Conservation (phyloP, 495 filamentous ascomycete genomes). For the Aspergillus bridgeri region DNA sequence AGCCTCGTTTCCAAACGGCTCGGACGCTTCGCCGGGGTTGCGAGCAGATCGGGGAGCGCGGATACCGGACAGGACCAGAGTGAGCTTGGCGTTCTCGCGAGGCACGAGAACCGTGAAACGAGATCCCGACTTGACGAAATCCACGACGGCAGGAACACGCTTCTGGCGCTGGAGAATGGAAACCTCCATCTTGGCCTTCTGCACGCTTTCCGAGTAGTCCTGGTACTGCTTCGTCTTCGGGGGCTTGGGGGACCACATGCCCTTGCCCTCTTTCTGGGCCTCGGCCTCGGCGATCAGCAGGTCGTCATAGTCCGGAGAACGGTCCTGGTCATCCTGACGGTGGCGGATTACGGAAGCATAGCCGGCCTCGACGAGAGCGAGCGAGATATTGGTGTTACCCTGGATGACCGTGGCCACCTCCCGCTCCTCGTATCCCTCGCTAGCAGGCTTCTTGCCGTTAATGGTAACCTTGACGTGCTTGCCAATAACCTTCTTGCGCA, state of each 20-base stretch:
- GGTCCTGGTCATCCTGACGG: constrained; percentile 85
- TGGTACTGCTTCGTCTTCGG: constrained; percentile 74
- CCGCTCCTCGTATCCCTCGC: constrained; percentile 86
- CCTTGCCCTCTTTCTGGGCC: constrained; percentile 80
- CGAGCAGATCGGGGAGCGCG: constrained; percentile 87
- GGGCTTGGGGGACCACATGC: constrained; percentile 88
- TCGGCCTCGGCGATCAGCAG: constrained; percentile 83
- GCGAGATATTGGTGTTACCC: constrained; percentile 80
- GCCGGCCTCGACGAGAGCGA: constrained; percentile 84
- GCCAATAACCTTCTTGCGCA: constrained; percentile 90
- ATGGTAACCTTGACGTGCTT: constrained; percentile 87
- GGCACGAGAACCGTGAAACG: constrained; percentile 92
- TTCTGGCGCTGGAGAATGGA: constrained; percentile 83
- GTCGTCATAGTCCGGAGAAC: constrained; percentile 90
- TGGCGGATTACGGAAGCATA: constrained; percentile 92
- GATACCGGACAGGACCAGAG: constrained; percentile 90
- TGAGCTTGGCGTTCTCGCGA: constrained; percentile 90
- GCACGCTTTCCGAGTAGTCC: constrained; percentile 86
- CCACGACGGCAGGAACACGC: constrained; percentile 90
- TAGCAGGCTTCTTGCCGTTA: constrained; percentile 87
- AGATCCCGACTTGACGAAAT: constrained; percentile 94
- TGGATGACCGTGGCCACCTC: constrained; percentile 86
- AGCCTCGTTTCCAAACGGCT: constrained; percentile 94
- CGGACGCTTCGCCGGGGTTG: constrained; percentile 71
- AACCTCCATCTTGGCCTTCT: constrained; percentile 92